Base-by-base conservation (phyloP, 1,139 yeast species). In the Pneumocystis oryctolagi region DNA sequence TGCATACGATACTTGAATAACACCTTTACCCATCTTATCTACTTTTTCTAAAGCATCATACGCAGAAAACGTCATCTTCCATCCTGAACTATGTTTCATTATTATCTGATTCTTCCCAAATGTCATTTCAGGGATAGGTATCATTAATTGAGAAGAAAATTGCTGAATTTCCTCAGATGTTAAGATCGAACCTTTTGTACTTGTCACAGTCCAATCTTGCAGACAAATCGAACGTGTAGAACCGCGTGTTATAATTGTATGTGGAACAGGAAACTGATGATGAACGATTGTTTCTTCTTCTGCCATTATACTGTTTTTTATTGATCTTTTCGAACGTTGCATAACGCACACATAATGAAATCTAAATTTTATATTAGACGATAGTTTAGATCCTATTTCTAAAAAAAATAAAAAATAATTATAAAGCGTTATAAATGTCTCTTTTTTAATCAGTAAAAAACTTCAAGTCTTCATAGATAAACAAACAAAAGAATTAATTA, bases 41-140 rank as follows among this genome's bases (percentile, higher is more conserved):
- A 89, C 89, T 61, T 81, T 74, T 67, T 83, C 87, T 65, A 92
- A 77, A 0, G 97, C 97, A 70, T 85, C 92, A 57, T 85, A 75
- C 0, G 96, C 85, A 71, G 86, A 84, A 74, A 90, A 89, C 62
- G 78, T 79, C 18, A 90, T 77, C 3, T 72, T 68, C 72, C 83
- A 80, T 3, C 80, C 69, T 40, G 68, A 65, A 18, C 69, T 67
- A 68, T 81, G 78, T 68, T 71, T 71, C 8, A 88, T 71, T 62
- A 77, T 78, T n/a, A 89, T 84, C 65, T 75, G 74, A 71, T 87
- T 90, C 68, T 87, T 84, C n/a, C 97, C 97, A 75, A 92, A 92
- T 18, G 92, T 89, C 98, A 92, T 92, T 72, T 92, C 99, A 0
- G 99, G 99, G 62, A 92, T 75, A 0, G 97, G 96, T 68, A 92